A percentile compares a stretch with the other conserved stretches of the same genome.
phyloP scores from a whole-genome alignment of 2,329 filamentous ascomycete species.

The Epichloe glyceriae region DNA sequence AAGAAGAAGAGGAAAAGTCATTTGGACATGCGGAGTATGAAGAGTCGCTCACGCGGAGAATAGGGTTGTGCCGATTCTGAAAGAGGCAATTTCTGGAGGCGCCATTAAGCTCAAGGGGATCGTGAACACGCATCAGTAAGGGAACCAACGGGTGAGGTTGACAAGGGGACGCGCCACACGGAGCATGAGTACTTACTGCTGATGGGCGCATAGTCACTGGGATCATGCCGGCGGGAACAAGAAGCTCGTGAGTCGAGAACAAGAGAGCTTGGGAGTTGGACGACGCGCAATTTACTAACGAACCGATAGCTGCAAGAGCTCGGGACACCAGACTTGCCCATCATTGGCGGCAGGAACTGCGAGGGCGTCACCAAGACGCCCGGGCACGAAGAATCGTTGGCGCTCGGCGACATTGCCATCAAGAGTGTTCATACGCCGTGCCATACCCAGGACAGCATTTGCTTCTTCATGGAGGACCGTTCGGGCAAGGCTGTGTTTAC shows the following conservation, averaged over 20 bases:
- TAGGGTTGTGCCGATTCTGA: constrained; percentile 51
- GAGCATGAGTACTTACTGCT: neutral
- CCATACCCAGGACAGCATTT: constrained; percentile 97
- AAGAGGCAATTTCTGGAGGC: constrained; percentile 56
- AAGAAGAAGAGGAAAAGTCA: neutral
- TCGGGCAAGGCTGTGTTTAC: constrained; percentile 73
- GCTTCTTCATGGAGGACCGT: constrained; percentile 79
- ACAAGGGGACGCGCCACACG: neutral
- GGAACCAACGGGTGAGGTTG: constrained; percentile 18
- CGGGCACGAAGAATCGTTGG: constrained; percentile 61
- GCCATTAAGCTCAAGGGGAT: constrained; percentile 77
- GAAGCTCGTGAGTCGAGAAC: constrained; percentile 39
- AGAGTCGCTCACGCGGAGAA: constrained; percentile 4
- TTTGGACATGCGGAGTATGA: neutral
- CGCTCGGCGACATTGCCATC: constrained; percentile 70
- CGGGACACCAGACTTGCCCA: constrained; percentile 49
- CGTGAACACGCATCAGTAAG: constrained; percentile 94
- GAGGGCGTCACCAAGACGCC: constrained; percentile 68
- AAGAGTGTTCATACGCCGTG: constrained; percentile 91
- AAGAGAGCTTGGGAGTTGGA: no score
- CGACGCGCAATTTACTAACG: no score
- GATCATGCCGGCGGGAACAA: constrained; percentile 91
- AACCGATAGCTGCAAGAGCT: constrained; percentile 26
- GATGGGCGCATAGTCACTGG: constrained; percentile 53
- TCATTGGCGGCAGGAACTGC: constrained; percentile 84